Base-by-base conservation (phyloP, 108 stramenopile species). In the Cyclostephanos tholiformis region DNA sequence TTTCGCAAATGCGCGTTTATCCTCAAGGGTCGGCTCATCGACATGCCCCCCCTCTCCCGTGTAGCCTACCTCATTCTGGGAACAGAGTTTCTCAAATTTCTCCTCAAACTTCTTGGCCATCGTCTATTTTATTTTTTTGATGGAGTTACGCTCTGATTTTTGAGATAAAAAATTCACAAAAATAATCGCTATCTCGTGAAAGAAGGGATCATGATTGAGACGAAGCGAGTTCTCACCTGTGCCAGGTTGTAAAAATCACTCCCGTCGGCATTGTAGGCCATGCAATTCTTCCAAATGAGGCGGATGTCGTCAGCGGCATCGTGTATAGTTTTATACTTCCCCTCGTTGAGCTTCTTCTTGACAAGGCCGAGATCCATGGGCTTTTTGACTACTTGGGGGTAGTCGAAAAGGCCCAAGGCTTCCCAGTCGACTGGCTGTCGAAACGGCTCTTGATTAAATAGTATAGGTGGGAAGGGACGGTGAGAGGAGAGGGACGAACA, bases 311-410 rank as follows among this genome's bases (percentile, higher is more conserved):
- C 85, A 27, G 95, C 96, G 39, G 82, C 88, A 17, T 94, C 94
- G 32, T 83, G 81, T 52, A 94, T 68, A 30, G 81, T 78, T 67
- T 84, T 80, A 76, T 98, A 98, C 32, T 86, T 85, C 17, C 89
- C 77, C 9, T 75, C 71, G 51, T 86, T 87, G 29, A 98, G 69
- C 41, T 91, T 90, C 29, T 84, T 76, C 72, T 95, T 94, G 52
- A 98, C 86, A 16, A 96, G 96, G 19, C 95, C 94, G 25, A 98
- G 85, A 85, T 98, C 98, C 96, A 97, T 97, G 53, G 97, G 98
- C 65, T 90, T 89, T 71, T 97, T 95, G 82, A 98, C 84, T 11
- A 97, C 83, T 76, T 89, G 79, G 59, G 97, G 98, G 76, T 98
- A 98, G 72, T 98, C 97, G 63, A 79, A 85, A 30, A 98, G 90